These are phyloP conservation scores for Hyaloscypha bicolor DNA, from an alignment of 495 filamentous ascomycete species.

Conservation along the genomic window DNA sequence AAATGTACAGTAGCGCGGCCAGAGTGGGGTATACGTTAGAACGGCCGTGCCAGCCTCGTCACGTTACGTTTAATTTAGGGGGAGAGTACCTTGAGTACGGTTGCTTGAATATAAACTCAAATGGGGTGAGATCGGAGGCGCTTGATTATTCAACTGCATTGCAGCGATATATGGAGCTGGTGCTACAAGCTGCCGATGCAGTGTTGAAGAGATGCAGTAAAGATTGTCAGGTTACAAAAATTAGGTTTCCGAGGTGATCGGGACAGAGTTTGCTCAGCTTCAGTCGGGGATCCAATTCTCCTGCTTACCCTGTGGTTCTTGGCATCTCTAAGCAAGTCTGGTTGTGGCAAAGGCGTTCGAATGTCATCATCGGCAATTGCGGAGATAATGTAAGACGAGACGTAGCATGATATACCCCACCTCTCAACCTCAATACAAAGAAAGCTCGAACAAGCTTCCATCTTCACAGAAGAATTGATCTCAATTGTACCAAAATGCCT, in stretches of 20 bases:
- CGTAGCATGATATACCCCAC: not conserved
- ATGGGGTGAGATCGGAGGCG: not conserved
- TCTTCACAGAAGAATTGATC: not conserved
- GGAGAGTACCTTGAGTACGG: too few species aligned
- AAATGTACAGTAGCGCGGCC: too few species aligned
- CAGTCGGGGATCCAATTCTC: not conserved
- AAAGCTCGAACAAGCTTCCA: not conserved
- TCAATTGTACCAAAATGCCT: constrained; percentile 24
- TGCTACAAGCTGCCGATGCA: not conserved
- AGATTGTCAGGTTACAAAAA: not conserved
- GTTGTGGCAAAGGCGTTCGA: not conserved
- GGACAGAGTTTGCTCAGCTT: not conserved
- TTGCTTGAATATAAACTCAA: not conserved
- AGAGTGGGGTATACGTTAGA: too few species aligned
- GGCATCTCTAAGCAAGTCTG: not conserved
- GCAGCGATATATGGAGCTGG: not conserved
- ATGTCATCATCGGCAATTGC: not conserved
- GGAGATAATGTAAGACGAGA: not conserved
- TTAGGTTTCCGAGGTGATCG: not conserved
- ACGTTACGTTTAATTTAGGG: too few species aligned
- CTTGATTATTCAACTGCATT: not conserved
- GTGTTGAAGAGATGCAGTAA: not conserved
- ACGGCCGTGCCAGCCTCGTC: too few species aligned
- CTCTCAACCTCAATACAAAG: not conserved
- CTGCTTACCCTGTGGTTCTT: not conserved